Base-by-base conservation (phyloP, 192 early-diverging fungal species). In the Backusella liffmaniae region DNA sequence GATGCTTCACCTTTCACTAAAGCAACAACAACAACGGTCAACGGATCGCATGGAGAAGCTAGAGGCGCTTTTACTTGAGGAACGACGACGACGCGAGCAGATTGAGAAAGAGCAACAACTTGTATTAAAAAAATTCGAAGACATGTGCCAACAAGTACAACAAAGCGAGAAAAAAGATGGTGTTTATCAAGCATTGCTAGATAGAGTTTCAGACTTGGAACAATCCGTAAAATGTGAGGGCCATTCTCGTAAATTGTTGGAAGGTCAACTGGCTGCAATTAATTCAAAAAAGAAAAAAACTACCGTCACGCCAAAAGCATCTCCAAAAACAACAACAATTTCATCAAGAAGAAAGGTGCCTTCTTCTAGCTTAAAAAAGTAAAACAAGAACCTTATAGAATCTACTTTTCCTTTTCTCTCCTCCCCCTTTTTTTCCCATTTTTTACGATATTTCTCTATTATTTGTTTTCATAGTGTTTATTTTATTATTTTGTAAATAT, bases 1-100 rank as follows among this genome's bases (percentile, higher is more conserved):
- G 13, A 46, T 67, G 46, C 66, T 79, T 34, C 77, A 79, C 26
- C 42, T 36, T 12, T 74, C 77, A 8, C 42, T 79, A 21, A 49
- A 79, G 13, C 49, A 74, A 42, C 77, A 74, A 62, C 66, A 79
- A 44, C 16, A 59, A 29, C 32, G 49, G 18, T 73, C 72, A 3
- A 65, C 68, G 10, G 49, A 62, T 49, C 66, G 77, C 10, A 49
- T 74, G 10, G 44, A 69, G 15, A 44, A 79, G 6, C 37, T 74
- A 10, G 77, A 79, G 29, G 26, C n/a, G 7, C 36, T 73, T 0
- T 53, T 79, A 16, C 13, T 59, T 18, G 77, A 74, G 35, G 67
- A 79, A 39, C 39, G 39, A 12, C 23, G n/a, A 5, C 32, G 51
- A 34, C 66, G 77, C 10, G 23, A 74, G 39, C 23, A 69, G 3